A percentile compares a stretch with the other conserved stretches of the same genome.
Evolutionary conservation across 2,329 filamentous ascomycete species (phyloP).

Genomic region (Arthrobotrys megalospora): DNA sequence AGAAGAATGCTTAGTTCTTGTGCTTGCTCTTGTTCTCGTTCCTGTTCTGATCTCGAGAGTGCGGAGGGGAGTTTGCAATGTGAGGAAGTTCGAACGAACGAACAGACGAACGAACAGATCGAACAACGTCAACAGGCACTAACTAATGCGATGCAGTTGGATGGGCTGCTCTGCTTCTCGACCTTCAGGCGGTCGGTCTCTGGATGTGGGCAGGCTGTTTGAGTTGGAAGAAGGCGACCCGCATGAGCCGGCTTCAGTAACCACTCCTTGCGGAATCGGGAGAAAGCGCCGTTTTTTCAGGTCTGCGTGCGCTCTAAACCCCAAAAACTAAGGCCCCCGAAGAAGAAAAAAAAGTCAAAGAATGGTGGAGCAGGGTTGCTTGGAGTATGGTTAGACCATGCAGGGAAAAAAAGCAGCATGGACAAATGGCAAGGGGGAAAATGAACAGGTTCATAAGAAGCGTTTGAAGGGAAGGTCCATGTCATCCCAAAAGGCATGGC

Average conservation of each 20-base stretch:
- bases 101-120: conserved; percentile 6
- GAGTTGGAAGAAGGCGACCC: conserved; percentile 61
- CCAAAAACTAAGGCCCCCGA: conserved; percentile 30
- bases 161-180: conserved; percentile 7
- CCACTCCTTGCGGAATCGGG: conserved; percentile 61
- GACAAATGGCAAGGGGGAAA: conserved; percentile 45
- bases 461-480: conserved; percentile 50
- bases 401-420: conserved; percentile 49
- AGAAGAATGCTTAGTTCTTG: neutral
- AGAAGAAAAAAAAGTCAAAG: conserved; percentile 50
- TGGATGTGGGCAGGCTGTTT: conserved; percentile 49
- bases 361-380: conserved; percentile 58
- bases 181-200: conserved; percentile 18
- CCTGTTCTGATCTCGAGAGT: conserved; percentile 19
- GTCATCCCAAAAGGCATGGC: conserved; percentile 24
- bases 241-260: conserved; percentile 61
- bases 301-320: conserved; percentile 60
- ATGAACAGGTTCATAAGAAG: conserved; percentile 44
- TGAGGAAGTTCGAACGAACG: conserved; percentile 25
- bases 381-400: conserved; percentile 53
- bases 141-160: conserved; percentile 50
- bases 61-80: conserved; percentile 15
- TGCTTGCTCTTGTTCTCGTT: conserved; percentile 1
- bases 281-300: conserved; percentile 61
- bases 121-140: conserved; percentile 35